phyloP scores from a whole-genome alignment of 2,329 filamentous ascomycete genomes.

The Beauveria caledonica region DNA sequence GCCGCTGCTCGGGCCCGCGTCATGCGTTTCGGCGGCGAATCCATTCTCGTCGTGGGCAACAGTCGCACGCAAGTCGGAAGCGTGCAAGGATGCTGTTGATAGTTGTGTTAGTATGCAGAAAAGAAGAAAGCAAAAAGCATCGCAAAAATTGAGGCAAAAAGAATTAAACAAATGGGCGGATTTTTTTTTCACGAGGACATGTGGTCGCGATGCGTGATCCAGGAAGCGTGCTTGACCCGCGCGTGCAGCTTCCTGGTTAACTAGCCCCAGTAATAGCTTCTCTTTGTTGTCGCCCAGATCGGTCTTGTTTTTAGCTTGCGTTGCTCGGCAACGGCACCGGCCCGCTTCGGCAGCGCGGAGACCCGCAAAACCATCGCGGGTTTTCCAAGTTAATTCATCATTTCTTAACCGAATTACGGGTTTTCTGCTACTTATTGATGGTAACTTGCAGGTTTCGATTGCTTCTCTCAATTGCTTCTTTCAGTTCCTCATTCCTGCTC shows the following conservation, averaged over 20 bases:
- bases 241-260: background rate
- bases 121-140: constrained; percentile 14
- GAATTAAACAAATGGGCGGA: background rate
- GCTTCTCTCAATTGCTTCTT: background rate
- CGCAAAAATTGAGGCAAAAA: constrained; percentile 19
- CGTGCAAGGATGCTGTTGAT: background rate
- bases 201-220: constrained; percentile 2
- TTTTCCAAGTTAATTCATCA: no score
- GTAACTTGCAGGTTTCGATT: no score
- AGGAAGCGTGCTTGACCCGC: background rate
- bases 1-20: constrained; percentile 43
- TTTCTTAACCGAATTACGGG: no score
- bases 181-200: constrained; percentile 15
- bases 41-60: constrained; percentile 33
- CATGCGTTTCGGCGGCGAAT: constrained; percentile 52
- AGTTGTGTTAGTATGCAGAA: constrained; percentile 12
- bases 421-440: no score
- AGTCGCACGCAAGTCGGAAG: constrained; percentile 14
- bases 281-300: constrained; percentile 10
- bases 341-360: background rate
- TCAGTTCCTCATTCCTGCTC: background rate
- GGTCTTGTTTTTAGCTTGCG: constrained; percentile 9
- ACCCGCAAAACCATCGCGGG: background rate
- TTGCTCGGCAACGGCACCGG: constrained; percentile 7
- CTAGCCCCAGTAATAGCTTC: background rate